Evolutionary conservation across 2,329 filamentous ascomycete genomes (phyloP).

Genomic region (Aspergillus fumigatus): DNA sequence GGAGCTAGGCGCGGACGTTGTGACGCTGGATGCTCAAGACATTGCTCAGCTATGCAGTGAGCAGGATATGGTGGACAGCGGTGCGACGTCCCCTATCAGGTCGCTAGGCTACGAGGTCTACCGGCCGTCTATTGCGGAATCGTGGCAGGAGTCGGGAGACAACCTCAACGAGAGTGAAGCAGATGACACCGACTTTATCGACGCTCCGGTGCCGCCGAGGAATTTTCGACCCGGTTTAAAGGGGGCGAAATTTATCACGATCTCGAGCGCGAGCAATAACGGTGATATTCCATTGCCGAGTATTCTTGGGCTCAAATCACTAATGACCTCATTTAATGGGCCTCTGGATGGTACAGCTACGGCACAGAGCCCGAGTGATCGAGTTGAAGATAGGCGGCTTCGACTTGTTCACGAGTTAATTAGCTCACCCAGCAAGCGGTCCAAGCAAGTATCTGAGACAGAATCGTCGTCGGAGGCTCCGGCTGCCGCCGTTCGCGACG

Average conservation of each 20-base stretch:
- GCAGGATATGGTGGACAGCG: constrained; percentile 35
- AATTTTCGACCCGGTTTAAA: constrained; percentile 16
- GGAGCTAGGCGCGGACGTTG: constrained; percentile 46
- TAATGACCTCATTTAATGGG: constrained; percentile 29
- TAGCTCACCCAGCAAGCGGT: constrained; percentile 18
- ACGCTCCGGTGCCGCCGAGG: constrained; percentile 15
- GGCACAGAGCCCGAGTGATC: constrained; percentile 16
- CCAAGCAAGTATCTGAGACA: constrained; percentile 4
- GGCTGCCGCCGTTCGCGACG: constrained; percentile 27
- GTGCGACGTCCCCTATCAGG: constrained; percentile 32
- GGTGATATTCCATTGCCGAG: constrained; percentile 31
- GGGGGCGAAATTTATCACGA: constrained; percentile 29
- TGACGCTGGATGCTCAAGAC: constrained; percentile 44
- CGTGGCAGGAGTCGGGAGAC: constrained; percentile 38
- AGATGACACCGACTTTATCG: constrained; percentile 38
- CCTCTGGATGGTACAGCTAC: constrained; percentile 20
- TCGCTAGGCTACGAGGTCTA: constrained; percentile 55
- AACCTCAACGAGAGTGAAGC: constrained; percentile 45
- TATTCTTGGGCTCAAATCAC: constrained; percentile 27
- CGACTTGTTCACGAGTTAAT: constrained; percentile 34
- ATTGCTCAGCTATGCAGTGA: constrained; percentile 43
- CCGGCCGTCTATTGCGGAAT: constrained; percentile 26
- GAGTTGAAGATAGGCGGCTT: constrained; percentile 28
- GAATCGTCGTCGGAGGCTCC: constrained; percentile 9
- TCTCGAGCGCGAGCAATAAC: constrained; percentile 28